Base-by-base conservation (phyloP, 2,329 filamentous ascomycete species). In the Phaeophleospora eucalypticola region DNA sequence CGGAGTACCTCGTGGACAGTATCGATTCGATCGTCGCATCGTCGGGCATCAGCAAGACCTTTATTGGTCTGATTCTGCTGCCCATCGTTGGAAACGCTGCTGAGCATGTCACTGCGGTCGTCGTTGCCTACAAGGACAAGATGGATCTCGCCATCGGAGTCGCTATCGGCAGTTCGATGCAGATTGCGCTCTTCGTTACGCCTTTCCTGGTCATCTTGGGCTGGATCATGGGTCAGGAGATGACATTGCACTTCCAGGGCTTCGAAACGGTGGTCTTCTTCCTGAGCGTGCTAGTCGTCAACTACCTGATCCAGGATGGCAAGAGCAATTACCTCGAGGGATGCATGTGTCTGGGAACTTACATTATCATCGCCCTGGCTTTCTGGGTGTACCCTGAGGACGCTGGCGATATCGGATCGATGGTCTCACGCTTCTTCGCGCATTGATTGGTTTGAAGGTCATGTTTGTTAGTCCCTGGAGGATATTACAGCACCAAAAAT, bases 201-300 rank as follows among this genome's bases (percentile, higher is more conserved):
- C 77, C 77, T 4, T 77, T 78, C 65, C 65, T 80, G 42, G 76
- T 80, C 46, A 73, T 80, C 35, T 69, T 79, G 8, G 77, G 77
- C 41, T 79, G 76, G 76, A 71, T 73, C 58, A 73, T 80, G 47
- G 70, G 68, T 17, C 60, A 74, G 53, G 67, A 71, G 38, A 78
- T 79, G 76, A 74, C 84, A 20, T 76, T 94, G 27, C 89, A 91
- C 71, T 94, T 94, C 67, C 88, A 88, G 50, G 77, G 89, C 40
- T 95, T 94, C 68, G 88, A 94, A 76, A 94, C 88, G 0, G 86
- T 93, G 17, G 87, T 85, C 46, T 79, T 94, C 60, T 94, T 94
- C 67, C 81, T 91, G 42, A 86, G 82, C 42, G 83, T 89, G 6
- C 83, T 94, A 54, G 89, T 94, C 53, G 87, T 91, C 68, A 93